phyloP scores from a whole-genome alignment of 495 filamentous ascomycete species.

The Tuber umbilicatum region DNA sequence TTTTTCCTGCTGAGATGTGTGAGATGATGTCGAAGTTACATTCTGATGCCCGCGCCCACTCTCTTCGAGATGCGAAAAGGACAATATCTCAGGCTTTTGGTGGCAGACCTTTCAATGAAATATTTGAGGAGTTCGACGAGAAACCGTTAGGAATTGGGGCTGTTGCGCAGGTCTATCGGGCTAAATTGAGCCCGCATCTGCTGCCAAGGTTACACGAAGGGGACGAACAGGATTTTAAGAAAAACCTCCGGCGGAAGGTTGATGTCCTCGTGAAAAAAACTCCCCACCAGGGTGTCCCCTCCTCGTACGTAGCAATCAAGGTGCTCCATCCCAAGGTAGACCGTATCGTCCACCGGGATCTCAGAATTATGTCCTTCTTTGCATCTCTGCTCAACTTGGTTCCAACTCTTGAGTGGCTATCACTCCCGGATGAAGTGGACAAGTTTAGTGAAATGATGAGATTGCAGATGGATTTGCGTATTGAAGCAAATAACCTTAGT shows the following conservation, averaged over 20 bases:
- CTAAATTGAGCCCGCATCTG: constrained; percentile 77
- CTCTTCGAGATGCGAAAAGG: constrained; percentile 67
- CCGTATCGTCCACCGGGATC: constrained; percentile 75
- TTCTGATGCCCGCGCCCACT: constrained; percentile 87
- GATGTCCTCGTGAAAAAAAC: constrained; percentile 77
- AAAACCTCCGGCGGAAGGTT: constrained; percentile 71
- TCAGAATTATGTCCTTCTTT: constrained; percentile 92
- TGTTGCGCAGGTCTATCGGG: constrained; percentile 97
- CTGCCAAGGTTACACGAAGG: constrained; percentile 49
- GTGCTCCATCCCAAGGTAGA: constrained; percentile 91
- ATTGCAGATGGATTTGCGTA: constrained; percentile 87
- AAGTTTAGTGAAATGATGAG: constrained; percentile 99
- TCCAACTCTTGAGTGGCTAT: constrained; percentile 96
- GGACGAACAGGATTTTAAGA: constrained; percentile 51
- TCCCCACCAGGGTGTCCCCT: constrained; percentile 70
- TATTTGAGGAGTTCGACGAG: constrained; percentile 95
- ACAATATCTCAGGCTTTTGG: constrained; percentile 76
- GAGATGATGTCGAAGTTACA: constrained; percentile 89
- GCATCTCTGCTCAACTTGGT: constrained; percentile 76
- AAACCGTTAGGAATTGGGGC: constrained; percentile 88
- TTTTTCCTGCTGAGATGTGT: constrained; percentile 94
- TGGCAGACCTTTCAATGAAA: constrained; percentile 72
- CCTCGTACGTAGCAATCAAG: constrained; percentile 91
- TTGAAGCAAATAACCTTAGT: constrained; percentile 83
- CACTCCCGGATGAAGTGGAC: constrained; percentile 84